Evolutionary conservation across 1,284 basidiomycete genomes (phyloP).

Genomic region (Crucibulum parvulum): DNA sequence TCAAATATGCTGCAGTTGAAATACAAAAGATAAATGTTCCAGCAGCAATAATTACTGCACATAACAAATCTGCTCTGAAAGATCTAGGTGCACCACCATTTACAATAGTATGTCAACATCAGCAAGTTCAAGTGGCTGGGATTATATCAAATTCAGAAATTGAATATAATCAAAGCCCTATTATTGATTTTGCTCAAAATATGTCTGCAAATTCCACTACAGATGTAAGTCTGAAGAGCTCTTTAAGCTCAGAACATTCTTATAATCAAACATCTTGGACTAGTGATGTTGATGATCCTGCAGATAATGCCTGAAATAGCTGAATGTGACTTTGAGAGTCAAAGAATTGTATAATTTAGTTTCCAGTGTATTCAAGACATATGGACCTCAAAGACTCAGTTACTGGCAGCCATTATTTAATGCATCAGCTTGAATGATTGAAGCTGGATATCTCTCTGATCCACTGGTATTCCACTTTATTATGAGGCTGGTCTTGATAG

Average conservation of each 20-base stretch:
- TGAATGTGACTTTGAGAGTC: too few species aligned
- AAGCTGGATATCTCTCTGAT: slow-evolving; percentile 32
- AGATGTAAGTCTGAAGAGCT: too few species aligned
- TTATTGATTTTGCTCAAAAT: not conserved
- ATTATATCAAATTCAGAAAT: not conserved
- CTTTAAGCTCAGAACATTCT: too few species aligned
- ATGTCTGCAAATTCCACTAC: too few species aligned
- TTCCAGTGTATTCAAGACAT: slow-evolving; percentile 25
- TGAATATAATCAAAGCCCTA: not conserved
- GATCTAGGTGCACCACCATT: not conserved
- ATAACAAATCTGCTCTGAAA: not conserved
- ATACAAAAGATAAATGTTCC: not conserved
- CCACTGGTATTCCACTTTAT: slow-evolving; percentile 24
- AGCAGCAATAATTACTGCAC: not conserved
- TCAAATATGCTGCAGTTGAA: not conserved
- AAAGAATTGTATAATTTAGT: slow-evolving; percentile 22
- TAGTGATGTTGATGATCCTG: slow-evolving; percentile 6
- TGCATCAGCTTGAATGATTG: slow-evolving; percentile 27
- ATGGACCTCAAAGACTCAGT: slow-evolving; percentile 33
- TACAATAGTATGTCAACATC: not conserved
- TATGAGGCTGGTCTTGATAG: slow-evolving; percentile 4
- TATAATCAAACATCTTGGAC: not conserved
- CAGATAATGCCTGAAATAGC: slow-evolving; percentile 6
- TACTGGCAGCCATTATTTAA: slow-evolving; percentile 29
- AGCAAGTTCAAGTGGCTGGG: not conserved